Evolutionary conservation across 2,329 filamentous ascomycete species (phyloP), one percentile per base, ranked within the genome.

Genomic region (Fusarium pseudoanthophilum): DNA sequence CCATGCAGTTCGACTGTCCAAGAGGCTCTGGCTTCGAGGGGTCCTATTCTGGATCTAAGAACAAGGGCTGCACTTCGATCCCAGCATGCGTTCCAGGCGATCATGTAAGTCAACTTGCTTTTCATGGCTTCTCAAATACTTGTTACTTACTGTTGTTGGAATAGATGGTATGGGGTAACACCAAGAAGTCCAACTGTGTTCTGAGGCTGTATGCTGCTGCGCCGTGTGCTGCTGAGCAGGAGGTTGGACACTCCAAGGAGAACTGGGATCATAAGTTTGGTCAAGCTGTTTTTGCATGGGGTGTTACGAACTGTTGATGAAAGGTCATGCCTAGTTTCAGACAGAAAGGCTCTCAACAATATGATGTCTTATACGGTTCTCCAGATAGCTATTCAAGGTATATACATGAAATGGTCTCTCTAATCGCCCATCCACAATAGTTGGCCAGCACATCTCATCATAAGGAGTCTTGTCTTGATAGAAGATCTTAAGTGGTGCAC

Each of bases 401-500:
- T 56, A 14, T 28, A 34, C 24, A 43, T 11, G 14, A 4, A 18
- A 24, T 43, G 6, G 4, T 16, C 4, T 4, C 7, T 13, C 18
- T 4, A 24, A 7, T 24, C 21, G 1, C 11, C 13, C 5, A 1
- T 16, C 30, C 24, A 24, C 11, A 7, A 14, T 2, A 16, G 16
- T 18, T 6, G 1, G 15, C 13, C 6, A 10, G 4, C 13, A 9
- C 1, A 7, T 0, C 1, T 13, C 7, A 0, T 11, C 30, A 21
- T 14, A 6, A 14, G 2, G 2, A 18, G 1, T 4, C 11, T 26
- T 20, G 11, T 20, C 10, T 15, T 13, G 8, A 20, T 5, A 6
- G 18, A 26, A 0, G 4, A 6, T 11, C 16, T 34, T 13, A 67
- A 21, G 57, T 55, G 18, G 39, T 32, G n/a, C 64, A 67, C 10